Evolutionary conservation across 116 monocot genomes (phyloP).

Genomic region (Iris pallida): DNA sequence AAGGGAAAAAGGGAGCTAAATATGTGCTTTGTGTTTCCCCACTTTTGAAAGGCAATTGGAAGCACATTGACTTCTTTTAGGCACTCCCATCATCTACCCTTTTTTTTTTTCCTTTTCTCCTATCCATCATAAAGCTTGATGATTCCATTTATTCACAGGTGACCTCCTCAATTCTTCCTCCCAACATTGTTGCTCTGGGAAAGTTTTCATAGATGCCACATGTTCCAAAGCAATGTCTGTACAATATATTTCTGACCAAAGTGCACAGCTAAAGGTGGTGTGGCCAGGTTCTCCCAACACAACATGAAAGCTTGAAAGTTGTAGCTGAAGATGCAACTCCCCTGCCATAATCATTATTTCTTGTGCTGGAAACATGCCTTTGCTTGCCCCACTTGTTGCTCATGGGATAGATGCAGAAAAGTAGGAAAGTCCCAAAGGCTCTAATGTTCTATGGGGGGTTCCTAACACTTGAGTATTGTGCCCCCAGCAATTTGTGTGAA

Average conservation of each 20-base stretch:
- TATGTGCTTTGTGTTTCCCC: no score
- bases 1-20: not conserved
- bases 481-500: no score
- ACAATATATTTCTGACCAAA: no score
- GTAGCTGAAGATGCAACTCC: conserved; percentile 3
- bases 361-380: conserved; percentile 20
- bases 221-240: conserved; percentile 10
- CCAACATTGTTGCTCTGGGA: no score
- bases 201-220: no score
- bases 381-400: conserved; percentile 8
- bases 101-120: not conserved
- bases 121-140: not conserved
- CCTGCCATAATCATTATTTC: conserved; percentile 22
- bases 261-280: not conserved
- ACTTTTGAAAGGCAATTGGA: not conserved
- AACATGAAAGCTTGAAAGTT: not conserved
- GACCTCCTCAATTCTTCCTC: not conserved
- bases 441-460: no score
- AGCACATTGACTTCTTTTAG: conserved; percentile 3
- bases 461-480: no score
- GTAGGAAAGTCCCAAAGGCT: no score
- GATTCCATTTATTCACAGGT: conserved; percentile 1
- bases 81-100: not conserved
- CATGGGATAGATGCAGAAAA: no score
- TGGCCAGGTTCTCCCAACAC: conserved; percentile 7